Percentiles rank a stretch among this genome's conserved stretches.
Conservation (phyloP, 768 basidiomycete genomes). For the Gyrodon lividus region DNA sequence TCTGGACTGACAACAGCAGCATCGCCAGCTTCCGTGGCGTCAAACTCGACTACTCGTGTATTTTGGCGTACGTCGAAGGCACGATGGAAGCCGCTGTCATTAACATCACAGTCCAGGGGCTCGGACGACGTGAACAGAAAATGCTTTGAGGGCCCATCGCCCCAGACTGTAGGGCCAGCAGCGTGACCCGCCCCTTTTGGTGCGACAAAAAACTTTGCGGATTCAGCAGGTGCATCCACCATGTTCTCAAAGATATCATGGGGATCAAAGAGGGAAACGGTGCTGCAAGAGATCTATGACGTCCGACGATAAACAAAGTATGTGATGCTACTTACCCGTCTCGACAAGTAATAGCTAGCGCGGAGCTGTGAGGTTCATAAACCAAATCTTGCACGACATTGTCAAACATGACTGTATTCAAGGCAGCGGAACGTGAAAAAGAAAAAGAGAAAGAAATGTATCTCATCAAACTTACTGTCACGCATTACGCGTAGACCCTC, state of each 20-base stretch:
- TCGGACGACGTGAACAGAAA: constrained; percentile 60
- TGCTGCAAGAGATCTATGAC: constrained; percentile 14
- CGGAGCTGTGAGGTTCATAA: constrained; percentile 41
- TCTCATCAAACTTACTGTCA: constrained; percentile 13
- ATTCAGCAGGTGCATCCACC: constrained; percentile 12
- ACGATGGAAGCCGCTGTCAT: constrained; percentile 44
- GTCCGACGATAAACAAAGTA: neutral
- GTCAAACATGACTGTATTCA: constrained; percentile 20
- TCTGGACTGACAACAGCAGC: constrained; percentile 43
- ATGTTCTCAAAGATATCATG: constrained; percentile 24
- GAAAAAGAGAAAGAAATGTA: neutral
- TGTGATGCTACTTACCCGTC: constrained; percentile 25
- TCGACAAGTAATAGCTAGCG: constrained; percentile 37
- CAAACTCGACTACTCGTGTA: constrained; percentile 34
- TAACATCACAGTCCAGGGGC: constrained; percentile 22
- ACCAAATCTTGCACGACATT: constrained; percentile 42
- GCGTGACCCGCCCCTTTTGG: constrained; percentile 23
- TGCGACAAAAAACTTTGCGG: constrained; percentile 14
- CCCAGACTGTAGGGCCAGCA: constrained; percentile 56
- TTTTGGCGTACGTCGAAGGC: constrained; percentile 43
- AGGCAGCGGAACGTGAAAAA: constrained; percentile 3
- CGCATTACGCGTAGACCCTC: constrained; percentile 11
- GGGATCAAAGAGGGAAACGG: constrained; percentile 17
- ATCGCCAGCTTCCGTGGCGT: constrained; percentile 54
- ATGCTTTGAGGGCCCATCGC: constrained; percentile 36